Evolutionary conservation across 208 protist genomes (phyloP).

Genomic region (Wallacemonas sp.): DNA sequence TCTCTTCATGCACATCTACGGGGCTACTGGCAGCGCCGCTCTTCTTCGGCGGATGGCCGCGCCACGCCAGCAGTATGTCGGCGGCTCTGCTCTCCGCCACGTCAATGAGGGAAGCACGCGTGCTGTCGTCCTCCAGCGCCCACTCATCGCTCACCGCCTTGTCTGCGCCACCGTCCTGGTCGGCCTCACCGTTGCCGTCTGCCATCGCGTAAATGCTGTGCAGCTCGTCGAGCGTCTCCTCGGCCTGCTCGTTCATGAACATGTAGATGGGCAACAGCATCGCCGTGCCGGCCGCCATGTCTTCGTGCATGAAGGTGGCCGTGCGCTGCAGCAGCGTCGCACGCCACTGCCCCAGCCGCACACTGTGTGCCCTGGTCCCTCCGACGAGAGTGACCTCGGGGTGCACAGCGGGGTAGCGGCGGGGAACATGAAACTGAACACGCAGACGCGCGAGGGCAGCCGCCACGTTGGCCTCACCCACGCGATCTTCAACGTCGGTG

Average conservation of each 20-base stretch:
- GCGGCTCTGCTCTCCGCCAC: conserved; percentile 32
- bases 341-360: conserved; percentile 59
- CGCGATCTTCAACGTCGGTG: conserved; percentile 19
- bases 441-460: conserved; percentile 30
- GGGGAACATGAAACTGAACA: conserved; percentile 44
- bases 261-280: conserved; percentile 72
- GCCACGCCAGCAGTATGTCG: conserved; percentile 12
- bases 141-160: conserved; percentile 14
- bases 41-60: background rate
- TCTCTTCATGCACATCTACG: background rate
- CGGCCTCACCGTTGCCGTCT: background rate
- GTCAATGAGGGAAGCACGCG: conserved; percentile 26
- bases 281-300: conserved; percentile 35
- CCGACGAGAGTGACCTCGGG: conserved; percentile 44
- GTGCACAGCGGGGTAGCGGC: conserved; percentile 46
- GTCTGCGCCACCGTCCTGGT: background rate
- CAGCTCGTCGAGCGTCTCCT: conserved; percentile 29
- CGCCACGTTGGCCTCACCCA: conserved; percentile 5
- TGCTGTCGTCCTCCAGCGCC: conserved; percentile 39
- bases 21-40: background rate
- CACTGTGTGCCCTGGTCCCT: conserved; percentile 44
- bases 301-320: conserved; percentile 43
- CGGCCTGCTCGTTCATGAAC: conserved; percentile 38
- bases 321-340: conserved; percentile 28
- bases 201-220: conserved; percentile 23